Conservation (phyloP, 2,329 filamentous ascomycete species). For the Chaetomium sp. region DNA sequence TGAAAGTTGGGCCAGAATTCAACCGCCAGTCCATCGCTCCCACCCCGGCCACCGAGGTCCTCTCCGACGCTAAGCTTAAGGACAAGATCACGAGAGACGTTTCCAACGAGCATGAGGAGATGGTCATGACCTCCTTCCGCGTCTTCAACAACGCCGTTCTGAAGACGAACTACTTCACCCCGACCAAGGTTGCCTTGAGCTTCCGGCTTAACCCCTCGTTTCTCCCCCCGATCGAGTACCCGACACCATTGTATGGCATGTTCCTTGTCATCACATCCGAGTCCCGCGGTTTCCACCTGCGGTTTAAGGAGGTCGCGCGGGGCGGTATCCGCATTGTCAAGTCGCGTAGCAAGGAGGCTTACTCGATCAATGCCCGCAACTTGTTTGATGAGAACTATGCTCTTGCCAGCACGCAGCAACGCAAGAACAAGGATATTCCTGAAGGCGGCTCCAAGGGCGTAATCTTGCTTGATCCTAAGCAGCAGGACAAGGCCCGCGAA, state of each 20-base stretch:
- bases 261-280: slow-evolving; percentile 97
- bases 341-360: slow-evolving; percentile 91
- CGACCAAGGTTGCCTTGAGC: slow-evolving; percentile 94
- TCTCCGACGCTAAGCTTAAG: slow-evolving; percentile 67
- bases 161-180: slow-evolving; percentile 97
- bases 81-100: slow-evolving; percentile 73
- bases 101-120: slow-evolving; percentile 89
- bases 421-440: slow-evolving; percentile 99
- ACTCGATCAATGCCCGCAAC: slow-evolving; percentile 90
- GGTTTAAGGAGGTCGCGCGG: slow-evolving; percentile 93
- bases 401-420: slow-evolving; percentile 94
- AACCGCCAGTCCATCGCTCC: slow-evolving; percentile 47
- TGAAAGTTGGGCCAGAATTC: slow-evolving; percentile 46
- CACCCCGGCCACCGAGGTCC: slow-evolving; percentile 56
- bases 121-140: slow-evolving; percentile 96
- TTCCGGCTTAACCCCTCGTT: slow-evolving; percentile 89
- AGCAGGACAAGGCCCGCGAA: slow-evolving; percentile 86
- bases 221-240: slow-evolving; percentile 86
- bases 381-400: slow-evolving; percentile 99
- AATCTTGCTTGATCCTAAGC: slow-evolving; percentile 84
- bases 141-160: slow-evolving; percentile 90
- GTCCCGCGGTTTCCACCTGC: slow-evolving; percentile 92
- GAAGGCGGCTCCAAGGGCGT: slow-evolving; percentile 98
- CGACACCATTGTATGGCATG: slow-evolving; percentile 92
- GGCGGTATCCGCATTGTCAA: slow-evolving; percentile 98